Conservation (phyloP, 2,329 filamentous ascomycete species). For the Cladosporium sphaerospermum region DNA sequence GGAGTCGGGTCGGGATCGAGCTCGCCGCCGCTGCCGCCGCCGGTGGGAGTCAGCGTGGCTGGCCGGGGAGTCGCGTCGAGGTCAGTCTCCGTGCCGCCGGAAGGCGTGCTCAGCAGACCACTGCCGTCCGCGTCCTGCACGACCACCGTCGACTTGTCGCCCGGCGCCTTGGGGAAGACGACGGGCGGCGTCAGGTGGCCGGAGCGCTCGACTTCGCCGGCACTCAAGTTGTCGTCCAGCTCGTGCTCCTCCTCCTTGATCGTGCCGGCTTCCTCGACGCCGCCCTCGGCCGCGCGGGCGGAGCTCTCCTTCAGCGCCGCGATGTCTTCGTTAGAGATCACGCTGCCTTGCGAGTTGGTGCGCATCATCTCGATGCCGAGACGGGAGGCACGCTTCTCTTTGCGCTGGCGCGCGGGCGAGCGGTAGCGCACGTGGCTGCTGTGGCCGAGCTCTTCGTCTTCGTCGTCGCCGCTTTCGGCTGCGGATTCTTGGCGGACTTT, state of each 20-base stretch:
- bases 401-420: conserved; percentile 24
- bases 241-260: conserved; percentile 30
- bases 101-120: neutral
- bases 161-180: conserved; percentile 42
- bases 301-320: conserved; percentile 25
- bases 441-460: conserved; percentile 80
- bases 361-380: conserved; percentile 97
- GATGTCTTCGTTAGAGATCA: conserved; percentile 44
- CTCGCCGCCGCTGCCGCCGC: conserved; percentile 8
- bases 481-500: conserved; percentile 62
- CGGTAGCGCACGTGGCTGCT: conserved; percentile 10
- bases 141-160: conserved; percentile 35
- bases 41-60: conserved; percentile 12
- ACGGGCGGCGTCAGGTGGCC: conserved; percentile 45
- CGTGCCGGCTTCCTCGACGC: conserved; percentile 22
- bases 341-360: conserved; percentile 86
- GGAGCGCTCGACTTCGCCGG: conserved; percentile 29
- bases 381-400: conserved; percentile 59
- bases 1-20: conserved; percentile 39
- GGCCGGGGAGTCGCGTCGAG: conserved; percentile 35
- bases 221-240: conserved; percentile 13
- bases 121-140: conserved; percentile 24
- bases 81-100: conserved; percentile 14
- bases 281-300: conserved; percentile 14
- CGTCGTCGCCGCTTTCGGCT: conserved; percentile 85